Percentiles rank a stretch among this genome's conserved stretches.
Evolutionary conservation across 345 rosid species (phyloP).

Genomic region (Gossypium thurberi): DNA sequence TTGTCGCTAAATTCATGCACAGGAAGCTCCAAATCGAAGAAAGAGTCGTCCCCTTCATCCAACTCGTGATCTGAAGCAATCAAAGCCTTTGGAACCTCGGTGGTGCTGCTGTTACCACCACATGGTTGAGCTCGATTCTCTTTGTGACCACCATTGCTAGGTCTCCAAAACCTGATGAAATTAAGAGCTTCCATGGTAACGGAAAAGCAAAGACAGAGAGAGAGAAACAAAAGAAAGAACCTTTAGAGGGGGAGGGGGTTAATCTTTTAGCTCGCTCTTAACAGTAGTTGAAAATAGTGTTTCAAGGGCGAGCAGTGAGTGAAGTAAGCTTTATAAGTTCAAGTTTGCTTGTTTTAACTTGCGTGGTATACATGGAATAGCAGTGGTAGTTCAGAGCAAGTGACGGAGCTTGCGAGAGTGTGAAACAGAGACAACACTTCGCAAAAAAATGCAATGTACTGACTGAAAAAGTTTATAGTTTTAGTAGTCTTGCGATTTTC

Average conservation of each 20-base stretch:
- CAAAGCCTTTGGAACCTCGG: conserved; percentile 16
- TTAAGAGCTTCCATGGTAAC: conserved; percentile 58
- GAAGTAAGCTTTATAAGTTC: conserved; percentile 12
- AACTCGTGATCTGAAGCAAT: conserved; percentile 25
- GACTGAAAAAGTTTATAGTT: background rate
- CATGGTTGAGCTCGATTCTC: conserved; percentile 18
- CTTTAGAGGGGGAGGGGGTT: conserved; percentile 4
- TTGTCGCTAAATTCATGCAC: conserved; percentile 32
- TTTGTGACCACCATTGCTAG: conserved; percentile 24
- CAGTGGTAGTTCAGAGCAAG: conserved; percentile 2
- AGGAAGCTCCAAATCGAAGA: conserved; percentile 78
- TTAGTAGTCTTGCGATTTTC: background rate
- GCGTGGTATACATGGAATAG: background rate
- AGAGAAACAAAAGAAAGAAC: background rate
- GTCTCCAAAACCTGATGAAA: conserved; percentile 52
- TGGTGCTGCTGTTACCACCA: conserved; percentile 6
- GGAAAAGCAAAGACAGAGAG: background rate
- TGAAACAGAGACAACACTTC: background rate
- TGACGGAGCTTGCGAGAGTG: conserved; percentile 4
- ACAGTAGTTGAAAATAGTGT: conserved; percentile 30
- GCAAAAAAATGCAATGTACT: background rate
- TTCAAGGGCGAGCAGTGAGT: conserved; percentile 10
- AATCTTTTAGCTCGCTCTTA: background rate
- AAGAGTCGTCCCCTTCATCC: conserved; percentile 78
- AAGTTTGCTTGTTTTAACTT: conserved; percentile 8